Evolutionary conservation across 2,329 filamentous ascomycete species (phyloP).

Genomic region (Talaromyces sp.): DNA sequence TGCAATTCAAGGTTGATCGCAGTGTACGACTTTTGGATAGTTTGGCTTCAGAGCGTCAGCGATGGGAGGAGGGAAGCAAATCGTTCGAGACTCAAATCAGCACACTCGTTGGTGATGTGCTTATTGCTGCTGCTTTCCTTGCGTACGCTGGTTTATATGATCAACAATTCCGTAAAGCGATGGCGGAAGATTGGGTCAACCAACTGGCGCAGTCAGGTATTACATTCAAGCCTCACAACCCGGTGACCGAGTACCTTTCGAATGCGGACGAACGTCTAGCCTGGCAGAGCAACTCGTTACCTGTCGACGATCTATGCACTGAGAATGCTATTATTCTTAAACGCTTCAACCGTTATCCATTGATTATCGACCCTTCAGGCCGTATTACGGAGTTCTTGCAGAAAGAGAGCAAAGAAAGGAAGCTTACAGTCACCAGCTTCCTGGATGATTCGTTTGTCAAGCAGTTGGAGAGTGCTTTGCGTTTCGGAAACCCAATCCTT

Average conservation of each 20-base stretch:
- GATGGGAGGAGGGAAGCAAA: conserved; percentile 97
- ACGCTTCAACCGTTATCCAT: conserved; percentile 95
- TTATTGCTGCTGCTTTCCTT: conserved; percentile 94
- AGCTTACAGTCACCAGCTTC: conserved; percentile 95
- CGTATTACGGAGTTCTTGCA: conserved; percentile 92
- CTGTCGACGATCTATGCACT: conserved; percentile 95
- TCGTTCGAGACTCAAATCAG: conserved; percentile 98
- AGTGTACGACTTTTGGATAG: conserved; percentile 93
- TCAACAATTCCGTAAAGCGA: conserved; percentile 94
- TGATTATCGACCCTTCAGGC: conserved; percentile 97
- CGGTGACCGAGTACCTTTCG: conserved; percentile 92
- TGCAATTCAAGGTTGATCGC: conserved; percentile 96
- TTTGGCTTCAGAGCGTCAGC: conserved; percentile 83
- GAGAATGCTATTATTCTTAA: conserved; percentile 98
- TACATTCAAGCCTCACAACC: conserved; percentile 87
- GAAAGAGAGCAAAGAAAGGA: conserved; percentile 88
- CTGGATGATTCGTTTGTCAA: conserved; percentile 97
- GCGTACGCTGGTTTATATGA: conserved; percentile 97
- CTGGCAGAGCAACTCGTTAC: conserved; percentile 91
- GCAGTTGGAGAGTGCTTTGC: conserved; percentile 91
- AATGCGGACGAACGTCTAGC: conserved; percentile 90
- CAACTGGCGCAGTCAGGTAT: conserved; percentile 93
- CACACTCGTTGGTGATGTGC: conserved; percentile 90
- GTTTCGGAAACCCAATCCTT: conserved; percentile 96
- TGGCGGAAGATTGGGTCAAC: conserved; percentile 96